Evolutionary conservation across 140 eudicot species (phyloP).

Genomic region (Eryngium alpinum): DNA sequence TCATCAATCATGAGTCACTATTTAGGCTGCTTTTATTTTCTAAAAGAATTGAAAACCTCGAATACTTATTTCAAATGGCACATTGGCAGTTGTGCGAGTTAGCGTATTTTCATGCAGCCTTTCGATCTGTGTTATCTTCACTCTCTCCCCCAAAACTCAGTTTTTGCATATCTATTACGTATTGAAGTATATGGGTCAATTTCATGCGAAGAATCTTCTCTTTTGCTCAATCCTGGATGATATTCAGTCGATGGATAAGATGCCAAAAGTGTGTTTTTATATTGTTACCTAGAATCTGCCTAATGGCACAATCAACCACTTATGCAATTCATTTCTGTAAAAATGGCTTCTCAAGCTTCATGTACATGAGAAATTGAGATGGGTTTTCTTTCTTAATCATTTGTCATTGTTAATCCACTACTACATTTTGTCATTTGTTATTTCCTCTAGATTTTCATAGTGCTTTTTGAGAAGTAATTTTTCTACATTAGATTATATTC

Average conservation of each 20-base stretch:
- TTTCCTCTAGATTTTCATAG: neutral
- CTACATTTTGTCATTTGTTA: neutral
- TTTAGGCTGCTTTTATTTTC: neutral
- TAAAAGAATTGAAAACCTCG: neutral
- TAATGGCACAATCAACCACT: neutral
- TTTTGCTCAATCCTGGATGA: neutral
- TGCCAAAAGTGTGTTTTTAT: neutral
- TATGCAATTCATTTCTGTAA: neutral
- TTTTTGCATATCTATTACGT: neutral
- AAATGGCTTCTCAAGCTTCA: neutral
- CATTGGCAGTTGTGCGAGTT: neutral
- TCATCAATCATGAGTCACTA: neutral
- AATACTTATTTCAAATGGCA: neutral
- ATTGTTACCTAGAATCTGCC: neutral
- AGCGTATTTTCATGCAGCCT: neutral
- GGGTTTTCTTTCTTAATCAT: neutral
- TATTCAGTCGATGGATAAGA: neutral
- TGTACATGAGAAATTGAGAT: neutral
- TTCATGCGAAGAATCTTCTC: neutral
- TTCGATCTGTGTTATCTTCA: neutral
- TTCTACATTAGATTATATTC: neutral
- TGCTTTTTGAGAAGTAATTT: neutral
- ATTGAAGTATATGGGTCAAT: neutral
- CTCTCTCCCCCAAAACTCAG: neutral
- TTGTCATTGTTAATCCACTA: neutral